These are phyloP conservation scores for Botryosphaeria dothidea DNA, from an alignment of 2,329 filamentous ascomycete species.

Conservation along the genomic window DNA sequence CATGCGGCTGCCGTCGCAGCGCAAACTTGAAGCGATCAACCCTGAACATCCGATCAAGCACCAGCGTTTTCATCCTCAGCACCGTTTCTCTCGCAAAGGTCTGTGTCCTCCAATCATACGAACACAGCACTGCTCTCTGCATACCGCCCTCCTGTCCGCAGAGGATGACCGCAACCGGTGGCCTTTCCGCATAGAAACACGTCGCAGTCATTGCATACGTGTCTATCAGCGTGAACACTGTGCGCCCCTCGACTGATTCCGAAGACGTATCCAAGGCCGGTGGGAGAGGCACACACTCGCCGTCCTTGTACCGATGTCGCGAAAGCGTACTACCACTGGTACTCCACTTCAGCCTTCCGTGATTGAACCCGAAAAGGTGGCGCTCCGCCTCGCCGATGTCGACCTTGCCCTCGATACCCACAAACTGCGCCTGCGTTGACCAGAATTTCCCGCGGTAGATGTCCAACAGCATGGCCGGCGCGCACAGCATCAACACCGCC, in stretches of 20 bases:
- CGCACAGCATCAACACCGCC: background rate
- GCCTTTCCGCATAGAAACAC: constrained; percentile 33
- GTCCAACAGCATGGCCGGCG: background rate
- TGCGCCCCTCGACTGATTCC: background rate
- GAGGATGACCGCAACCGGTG: constrained; percentile 39
- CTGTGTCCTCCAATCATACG: constrained; percentile 40
- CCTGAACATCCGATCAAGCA: constrained; percentile 28
- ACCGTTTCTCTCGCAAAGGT: constrained; percentile 42
- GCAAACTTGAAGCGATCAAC: background rate
- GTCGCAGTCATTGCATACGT: constrained; percentile 42
- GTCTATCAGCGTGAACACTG: constrained; percentile 42
- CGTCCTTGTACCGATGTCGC: constrained; percentile 24
- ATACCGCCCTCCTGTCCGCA: constrained; percentile 42
- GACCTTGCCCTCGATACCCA: constrained; percentile 38
- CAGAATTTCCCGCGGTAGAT: constrained; percentile 16
- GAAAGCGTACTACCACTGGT: constrained; percentile 28
- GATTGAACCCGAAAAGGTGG: constrained; percentile 33
- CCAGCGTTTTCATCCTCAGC: constrained; percentile 38
- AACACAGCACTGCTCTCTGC: constrained; percentile 43
- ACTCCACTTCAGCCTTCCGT: constrained; percentile 33
- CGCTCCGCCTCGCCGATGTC: constrained; percentile 32
- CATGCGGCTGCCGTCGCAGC: background rate
- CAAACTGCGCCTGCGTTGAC: constrained; percentile 20
- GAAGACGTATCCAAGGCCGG: background rate
- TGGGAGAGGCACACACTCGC: constrained; percentile 22